Conservation (phyloP, 2,329 filamentous ascomycete species). For the Fusarium albidum region DNA sequence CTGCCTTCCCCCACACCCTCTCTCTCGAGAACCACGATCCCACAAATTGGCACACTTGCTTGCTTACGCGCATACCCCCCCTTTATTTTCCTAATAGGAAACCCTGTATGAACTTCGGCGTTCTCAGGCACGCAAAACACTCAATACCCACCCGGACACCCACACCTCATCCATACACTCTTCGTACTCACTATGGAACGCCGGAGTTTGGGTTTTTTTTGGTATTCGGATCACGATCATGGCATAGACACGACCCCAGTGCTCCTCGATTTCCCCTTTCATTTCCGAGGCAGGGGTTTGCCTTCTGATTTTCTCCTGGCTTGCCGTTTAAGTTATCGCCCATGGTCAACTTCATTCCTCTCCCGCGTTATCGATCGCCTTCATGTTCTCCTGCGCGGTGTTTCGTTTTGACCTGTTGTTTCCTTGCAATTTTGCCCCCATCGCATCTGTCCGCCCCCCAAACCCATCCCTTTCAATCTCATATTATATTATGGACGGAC, state of each 20-base stretch:
- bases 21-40: conserved; percentile 13
- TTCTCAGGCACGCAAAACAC: conserved; percentile 8
- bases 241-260: conserved; percentile 39
- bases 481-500: conserved; percentile 32
- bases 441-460: not conserved
- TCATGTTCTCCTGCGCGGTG: not conserved
- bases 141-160: not conserved
- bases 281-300: not conserved
- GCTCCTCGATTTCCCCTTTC: conserved; percentile 17
- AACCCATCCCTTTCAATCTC: not conserved
- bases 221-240: conserved; percentile 35
- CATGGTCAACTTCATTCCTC: not conserved
- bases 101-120: conserved; percentile 25
- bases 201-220: conserved; percentile 34
- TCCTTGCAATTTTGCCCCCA: not conserved
- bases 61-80: conserved; percentile 28
- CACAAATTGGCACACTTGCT: conserved; percentile 29
- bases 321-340: conserved; percentile 11
- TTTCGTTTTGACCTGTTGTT: conserved; percentile 8
- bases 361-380: not conserved
- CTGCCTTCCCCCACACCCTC: not conserved
- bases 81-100: conserved; percentile 23
- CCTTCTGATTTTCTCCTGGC: conserved; percentile 1
- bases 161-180: not conserved
- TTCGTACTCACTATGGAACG: conserved; percentile 24